Evolutionary conservation across 140 eudicot genomes (phyloP).

Genomic region (Flaveria floridana): DNA sequence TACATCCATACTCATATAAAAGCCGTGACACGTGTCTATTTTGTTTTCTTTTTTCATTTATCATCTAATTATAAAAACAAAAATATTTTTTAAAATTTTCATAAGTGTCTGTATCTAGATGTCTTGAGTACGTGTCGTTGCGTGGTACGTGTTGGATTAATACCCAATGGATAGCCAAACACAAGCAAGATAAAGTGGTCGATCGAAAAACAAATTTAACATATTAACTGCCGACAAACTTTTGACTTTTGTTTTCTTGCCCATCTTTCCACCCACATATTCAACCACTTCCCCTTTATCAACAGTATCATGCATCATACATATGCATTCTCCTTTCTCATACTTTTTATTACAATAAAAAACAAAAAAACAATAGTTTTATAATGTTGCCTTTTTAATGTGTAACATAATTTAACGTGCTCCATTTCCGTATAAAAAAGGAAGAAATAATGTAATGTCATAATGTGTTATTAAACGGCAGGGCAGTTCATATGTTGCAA

Average conservation of each 20-base stretch:
- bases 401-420: too few relatives aligned
- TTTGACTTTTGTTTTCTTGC: slow-evolving; percentile 41
- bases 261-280: slow-evolving; percentile 37
- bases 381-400: not conserved
- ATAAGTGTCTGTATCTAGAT: not conserved
- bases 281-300: slow-evolving; percentile 23
- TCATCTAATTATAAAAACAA: too few relatives aligned
- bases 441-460: too few relatives aligned
- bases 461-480: too few relatives aligned
- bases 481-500: too few relatives aligned
- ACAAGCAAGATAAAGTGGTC: not conserved
- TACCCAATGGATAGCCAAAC: slow-evolving; percentile 2
- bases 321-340: not conserved
- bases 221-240: slow-evolving; percentile 35
- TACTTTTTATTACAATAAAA: not conserved
- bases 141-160: slow-evolving; percentile 2
- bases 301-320: not conserved
- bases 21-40: too few relatives aligned
- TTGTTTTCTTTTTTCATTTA: too few relatives aligned
- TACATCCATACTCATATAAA: too few relatives aligned
- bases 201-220: slow-evolving; percentile 3
- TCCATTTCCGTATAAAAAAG: too few relatives aligned
- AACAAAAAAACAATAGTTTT: not conserved
- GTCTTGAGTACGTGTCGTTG: not conserved
- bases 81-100: too few relatives aligned